These are phyloP conservation scores for Westerdykella ornata DNA, from an alignment of 2,329 filamentous ascomycete species.

Conservation along the genomic window DNA sequence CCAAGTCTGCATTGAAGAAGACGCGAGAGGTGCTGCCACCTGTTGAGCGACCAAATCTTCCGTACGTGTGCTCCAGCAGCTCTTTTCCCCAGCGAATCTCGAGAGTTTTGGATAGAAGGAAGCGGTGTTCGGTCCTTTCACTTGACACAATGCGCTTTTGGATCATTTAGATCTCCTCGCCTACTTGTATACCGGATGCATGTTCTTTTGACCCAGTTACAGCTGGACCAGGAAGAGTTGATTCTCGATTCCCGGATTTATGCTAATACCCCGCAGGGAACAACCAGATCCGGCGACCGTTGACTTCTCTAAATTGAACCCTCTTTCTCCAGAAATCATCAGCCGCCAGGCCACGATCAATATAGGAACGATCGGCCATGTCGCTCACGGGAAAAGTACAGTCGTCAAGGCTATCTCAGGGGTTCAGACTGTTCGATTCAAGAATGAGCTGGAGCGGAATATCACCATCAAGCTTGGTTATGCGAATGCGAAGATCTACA, in stretches of 20 bases:
- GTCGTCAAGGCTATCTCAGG: slow-evolving; percentile 99
- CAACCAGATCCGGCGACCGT: slow-evolving; percentile 90
- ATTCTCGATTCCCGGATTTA: neutral
- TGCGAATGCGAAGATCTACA: slow-evolving; percentile 98
- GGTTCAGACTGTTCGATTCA: slow-evolving; percentile 98
- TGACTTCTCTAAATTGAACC: slow-evolving; percentile 71
- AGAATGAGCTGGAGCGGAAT: slow-evolving; percentile 98
- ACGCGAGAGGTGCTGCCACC: slow-evolving; percentile 51
- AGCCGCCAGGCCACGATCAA: slow-evolving; percentile 97
- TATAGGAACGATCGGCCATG: slow-evolving; percentile 96
- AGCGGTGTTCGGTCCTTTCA: no score
- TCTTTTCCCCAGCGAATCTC: neutral
- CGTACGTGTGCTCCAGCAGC: slow-evolving; percentile 34
- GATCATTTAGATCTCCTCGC: no score
- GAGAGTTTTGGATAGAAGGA: no score
- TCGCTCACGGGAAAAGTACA: slow-evolving; percentile 97
- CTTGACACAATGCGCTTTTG: no score
- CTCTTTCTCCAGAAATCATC: slow-evolving; percentile 93
- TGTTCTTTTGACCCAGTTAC: no score
- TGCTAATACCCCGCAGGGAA: slow-evolving; percentile 42
- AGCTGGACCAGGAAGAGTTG: no score
- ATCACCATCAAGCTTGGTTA: slow-evolving; percentile 99
- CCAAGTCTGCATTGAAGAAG: slow-evolving; percentile 85
- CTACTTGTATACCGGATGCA: no score
- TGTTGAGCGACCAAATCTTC: slow-evolving; percentile 59